These are phyloP conservation scores for Babesia ovata DNA, from an alignment of 169 alveolate genomes.

Conservation along the genomic window DNA sequence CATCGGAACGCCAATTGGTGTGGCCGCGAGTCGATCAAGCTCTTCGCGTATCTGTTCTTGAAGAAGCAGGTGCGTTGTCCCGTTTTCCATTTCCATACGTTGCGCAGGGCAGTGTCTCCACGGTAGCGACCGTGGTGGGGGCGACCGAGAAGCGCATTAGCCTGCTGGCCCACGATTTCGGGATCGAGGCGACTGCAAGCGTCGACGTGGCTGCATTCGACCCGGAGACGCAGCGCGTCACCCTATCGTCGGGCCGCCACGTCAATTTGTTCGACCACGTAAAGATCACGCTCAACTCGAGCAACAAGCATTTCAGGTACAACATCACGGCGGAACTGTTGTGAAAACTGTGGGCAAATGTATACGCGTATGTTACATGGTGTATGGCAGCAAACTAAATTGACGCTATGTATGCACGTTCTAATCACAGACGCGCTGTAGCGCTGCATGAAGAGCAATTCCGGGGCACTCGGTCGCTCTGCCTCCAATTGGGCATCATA, in stretches of 20 bases:
- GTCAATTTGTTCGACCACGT: constrained; percentile 68
- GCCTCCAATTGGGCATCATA: background rate
- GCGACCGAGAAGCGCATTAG: constrained; percentile 74
- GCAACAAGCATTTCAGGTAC: constrained; percentile 71
- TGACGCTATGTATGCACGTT: constrained; percentile 10
- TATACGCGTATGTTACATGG: constrained; percentile 25
- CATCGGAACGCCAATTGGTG: constrained; percentile 92
- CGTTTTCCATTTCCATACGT: constrained; percentile 41
- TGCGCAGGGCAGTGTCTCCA: constrained; percentile 60
- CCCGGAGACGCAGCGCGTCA: constrained; percentile 49
- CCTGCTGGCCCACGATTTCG: constrained; percentile 44
- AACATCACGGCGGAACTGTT: constrained; percentile 67
- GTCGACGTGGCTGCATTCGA: constrained; percentile 57
- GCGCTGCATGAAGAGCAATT: background rate
- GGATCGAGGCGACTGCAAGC: constrained; percentile 56
- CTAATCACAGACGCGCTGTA: background rate
- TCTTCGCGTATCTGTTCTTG: constrained; percentile 88
- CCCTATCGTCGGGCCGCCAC: constrained; percentile 41
- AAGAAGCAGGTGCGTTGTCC: constrained; percentile 72
- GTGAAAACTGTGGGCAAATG: constrained; percentile 3
- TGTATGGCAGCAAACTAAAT: background rate
- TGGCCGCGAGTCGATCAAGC: constrained; percentile 88
- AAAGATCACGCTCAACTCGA: constrained; percentile 56
- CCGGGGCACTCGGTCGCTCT: too few species aligned
- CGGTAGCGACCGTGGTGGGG: constrained; percentile 73